A percentile compares a stretch with the other conserved stretches of the same genome.
Evolutionary conservation across 352 stramenopile species (phyloP).

Genomic region (Pythium insidiosum): DNA sequence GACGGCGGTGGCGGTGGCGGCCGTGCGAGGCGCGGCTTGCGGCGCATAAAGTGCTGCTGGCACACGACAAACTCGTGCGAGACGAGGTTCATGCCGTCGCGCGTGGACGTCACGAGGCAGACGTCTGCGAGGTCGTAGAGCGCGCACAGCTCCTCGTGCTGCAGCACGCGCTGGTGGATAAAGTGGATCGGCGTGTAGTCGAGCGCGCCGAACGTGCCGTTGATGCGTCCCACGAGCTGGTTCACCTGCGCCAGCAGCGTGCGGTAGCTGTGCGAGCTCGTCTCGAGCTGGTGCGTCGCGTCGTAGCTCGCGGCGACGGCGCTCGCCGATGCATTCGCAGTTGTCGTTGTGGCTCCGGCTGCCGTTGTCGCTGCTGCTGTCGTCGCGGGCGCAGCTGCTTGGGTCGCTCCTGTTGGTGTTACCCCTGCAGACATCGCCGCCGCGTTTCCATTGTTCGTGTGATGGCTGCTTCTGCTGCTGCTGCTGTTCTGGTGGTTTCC

Average conservation of each 20-base stretch:
- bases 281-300: constrained; percentile 55
- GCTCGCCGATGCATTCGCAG: neutral
- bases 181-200: constrained; percentile 90
- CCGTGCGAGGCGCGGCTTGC: constrained; percentile 38
- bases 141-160: constrained; percentile 82
- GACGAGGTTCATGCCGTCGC: constrained; percentile 89
- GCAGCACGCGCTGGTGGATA: constrained; percentile 73
- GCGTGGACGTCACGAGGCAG: constrained; percentile 82
- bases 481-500: constrained; percentile 8
- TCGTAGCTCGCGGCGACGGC: constrained; percentile 23
- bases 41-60: constrained; percentile 79
- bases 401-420: constrained; percentile 16
- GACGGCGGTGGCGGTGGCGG: too few relatives aligned
- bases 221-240: constrained; percentile 85
- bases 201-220: constrained; percentile 79
- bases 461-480: neutral
- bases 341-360: constrained; percentile 9
- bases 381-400: neutral
- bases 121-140: constrained; percentile 87
- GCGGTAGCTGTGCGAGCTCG: constrained; percentile 67
- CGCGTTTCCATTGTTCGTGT: neutral
- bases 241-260: constrained; percentile 77
- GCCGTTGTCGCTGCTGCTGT: constrained; percentile 1
- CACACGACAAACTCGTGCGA: constrained; percentile 87
- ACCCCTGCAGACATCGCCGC: neutral